Percentiles rank a stretch among this genome's conserved stretches.
Conservation (phyloP, 331 rosid species). For the Pyracantha coccinea region DNA sequence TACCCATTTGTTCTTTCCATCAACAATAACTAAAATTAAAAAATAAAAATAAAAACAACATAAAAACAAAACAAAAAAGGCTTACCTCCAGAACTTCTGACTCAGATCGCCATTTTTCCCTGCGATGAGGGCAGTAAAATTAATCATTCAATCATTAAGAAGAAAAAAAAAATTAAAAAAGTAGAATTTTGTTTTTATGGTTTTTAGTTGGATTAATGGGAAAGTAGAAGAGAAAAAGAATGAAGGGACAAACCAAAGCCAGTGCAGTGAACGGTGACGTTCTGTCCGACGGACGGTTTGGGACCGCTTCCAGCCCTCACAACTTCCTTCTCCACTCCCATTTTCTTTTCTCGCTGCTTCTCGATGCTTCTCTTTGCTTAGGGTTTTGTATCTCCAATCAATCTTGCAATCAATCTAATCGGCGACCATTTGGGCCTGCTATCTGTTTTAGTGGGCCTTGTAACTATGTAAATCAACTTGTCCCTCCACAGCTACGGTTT, state of each 20-base stretch:
- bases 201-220: background rate
- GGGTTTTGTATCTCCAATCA: background rate
- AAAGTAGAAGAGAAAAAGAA: background rate
- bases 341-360: background rate
- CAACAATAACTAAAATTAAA: background rate
- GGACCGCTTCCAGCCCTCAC: slow-evolving; percentile 72
- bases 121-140: slow-evolving; percentile 7
- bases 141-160: background rate
- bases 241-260: slow-evolving; percentile 49
- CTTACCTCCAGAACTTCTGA: slow-evolving; percentile 91
- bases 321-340: slow-evolving; percentile 84
- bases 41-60: background rate
- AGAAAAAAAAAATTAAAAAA: background rate
- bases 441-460: too few species aligned
- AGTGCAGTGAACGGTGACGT: slow-evolving; percentile 91
- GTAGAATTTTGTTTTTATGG: background rate
- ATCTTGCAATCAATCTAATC: background rate
- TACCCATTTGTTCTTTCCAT: background rate
- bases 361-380: background rate
- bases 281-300: slow-evolving; percentile 62
- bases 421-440: too few species aligned
- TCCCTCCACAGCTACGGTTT: too few species aligned
- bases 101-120: slow-evolving; percentile 74
- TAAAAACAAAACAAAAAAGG: background rate
- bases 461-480: too few species aligned